phyloP scores from a whole-genome alignment of 805 yeast genomes.

The Myxozyma vanderwaltii region DNA sequence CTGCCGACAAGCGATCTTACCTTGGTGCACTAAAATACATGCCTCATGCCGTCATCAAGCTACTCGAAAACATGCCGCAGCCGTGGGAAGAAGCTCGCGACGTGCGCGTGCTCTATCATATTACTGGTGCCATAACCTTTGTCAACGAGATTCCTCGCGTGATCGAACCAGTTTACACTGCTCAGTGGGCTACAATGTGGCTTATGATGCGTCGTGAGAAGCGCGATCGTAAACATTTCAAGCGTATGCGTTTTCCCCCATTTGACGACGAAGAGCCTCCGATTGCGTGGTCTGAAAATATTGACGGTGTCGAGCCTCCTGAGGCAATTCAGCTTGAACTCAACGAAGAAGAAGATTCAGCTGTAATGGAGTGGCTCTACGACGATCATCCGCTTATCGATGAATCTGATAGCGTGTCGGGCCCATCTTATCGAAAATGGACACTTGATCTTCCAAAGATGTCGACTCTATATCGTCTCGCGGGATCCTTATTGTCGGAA shows the following conservation, averaged over 20 bases:
- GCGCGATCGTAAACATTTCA: constrained; percentile 84
- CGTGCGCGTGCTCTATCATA: constrained; percentile 85
- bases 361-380: constrained; percentile 74
- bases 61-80: constrained; percentile 94
- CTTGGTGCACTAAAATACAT: constrained; percentile 89
- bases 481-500: constrained; percentile 71
- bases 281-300: constrained; percentile 74
- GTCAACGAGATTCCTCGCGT: constrained; percentile 92
- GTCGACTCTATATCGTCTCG: constrained; percentile 64
- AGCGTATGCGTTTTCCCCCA: constrained; percentile 91
- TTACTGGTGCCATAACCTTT: constrained; percentile 91
- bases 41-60: constrained; percentile 91
- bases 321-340: constrained; percentile 71
- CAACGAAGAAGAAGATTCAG: constrained; percentile 62
- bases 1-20: constrained; percentile 82
- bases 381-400: constrained; percentile 75
- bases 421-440: constrained; percentile 79
- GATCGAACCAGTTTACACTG: constrained; percentile 83
- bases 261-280: constrained; percentile 98
- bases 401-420: constrained; percentile 59
- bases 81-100: constrained; percentile 94
- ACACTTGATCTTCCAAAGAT: constrained; percentile 59
- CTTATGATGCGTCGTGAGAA: constrained; percentile 90
- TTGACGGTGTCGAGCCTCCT: constrained; percentile 69
- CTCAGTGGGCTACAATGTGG: constrained; percentile 98